Percentiles rank a stretch among this genome's conserved stretches.
Evolutionary conservation across 1,284 basidiomycete genomes (phyloP).

Genomic region (Peniophora sp.): DNA sequence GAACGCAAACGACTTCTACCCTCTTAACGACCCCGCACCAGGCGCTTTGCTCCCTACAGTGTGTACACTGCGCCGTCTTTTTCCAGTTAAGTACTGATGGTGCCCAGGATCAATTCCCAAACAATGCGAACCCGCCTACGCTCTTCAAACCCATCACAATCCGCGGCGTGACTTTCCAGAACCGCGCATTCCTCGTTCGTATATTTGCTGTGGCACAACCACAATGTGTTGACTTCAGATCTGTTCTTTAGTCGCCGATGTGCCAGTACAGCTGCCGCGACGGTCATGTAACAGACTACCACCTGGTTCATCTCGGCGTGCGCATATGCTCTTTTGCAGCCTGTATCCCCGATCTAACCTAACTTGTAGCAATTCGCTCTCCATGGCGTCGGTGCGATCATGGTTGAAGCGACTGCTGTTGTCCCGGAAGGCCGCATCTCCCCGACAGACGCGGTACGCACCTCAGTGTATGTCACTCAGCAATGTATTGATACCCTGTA

Average conservation of each 20-base stretch:
- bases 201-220: not conserved
- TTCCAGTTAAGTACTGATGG: not conserved
- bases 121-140: slow-evolving; percentile 40
- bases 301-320: slow-evolving; percentile 61
- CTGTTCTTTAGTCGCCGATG: slow-evolving; percentile 54
- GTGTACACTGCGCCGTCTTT: slow-evolving; percentile 7
- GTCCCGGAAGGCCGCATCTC: slow-evolving; percentile 57
- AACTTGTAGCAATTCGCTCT: slow-evolving; percentile 39
- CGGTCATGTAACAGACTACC: slow-evolving; percentile 73
- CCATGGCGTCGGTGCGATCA: slow-evolving; percentile 55
- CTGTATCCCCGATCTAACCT: not conserved
- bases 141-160: slow-evolving; percentile 67
- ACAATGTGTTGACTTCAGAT: not conserved
- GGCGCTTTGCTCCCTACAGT: slow-evolving; percentile 39
- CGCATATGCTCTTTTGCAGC: slow-evolving; percentile 13
- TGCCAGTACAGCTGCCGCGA: slow-evolving; percentile 71
- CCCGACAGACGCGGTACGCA: slow-evolving; percentile 25
- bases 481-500: not conserved
- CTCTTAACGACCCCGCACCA: slow-evolving; percentile 55
- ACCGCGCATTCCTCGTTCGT: slow-evolving; percentile 53
- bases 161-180: slow-evolving; percentile 60
- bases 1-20: slow-evolving; percentile 44
- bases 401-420: slow-evolving; percentile 52
- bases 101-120: slow-evolving; percentile 30
- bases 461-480: not conserved